Base-by-base conservation (phyloP, 2,329 filamentous ascomycete species). In the Diplodia sapinea region DNA sequence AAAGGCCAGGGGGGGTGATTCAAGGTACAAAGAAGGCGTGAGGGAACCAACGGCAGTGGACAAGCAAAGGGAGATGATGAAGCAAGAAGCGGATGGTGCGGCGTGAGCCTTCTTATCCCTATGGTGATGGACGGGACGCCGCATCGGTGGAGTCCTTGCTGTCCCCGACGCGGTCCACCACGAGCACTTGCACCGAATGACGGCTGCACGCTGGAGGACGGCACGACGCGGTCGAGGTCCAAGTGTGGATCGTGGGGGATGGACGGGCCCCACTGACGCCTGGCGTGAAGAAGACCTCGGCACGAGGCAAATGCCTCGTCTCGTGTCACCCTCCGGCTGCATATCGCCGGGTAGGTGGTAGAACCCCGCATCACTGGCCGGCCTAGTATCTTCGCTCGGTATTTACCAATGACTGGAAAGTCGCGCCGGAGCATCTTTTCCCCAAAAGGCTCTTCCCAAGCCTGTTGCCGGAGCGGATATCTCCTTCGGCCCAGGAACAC, bases 271-370 rank as follows among this genome's bases (percentile, higher is more conserved):
- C 26, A 23, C 12, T 20, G 55, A 15, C n/a, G 54, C 31, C 12
- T 52, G 50, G 50, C 20, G 54, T 6, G 56, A 23, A 47, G n/a
- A 8, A 15, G 4, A 26, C 56, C 56, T 59, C 56, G 56, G 56
- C 56, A 59, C 56, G 56, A 40, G 56, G 56, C 36, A 47, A 11
- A 3, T 20, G 56, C 56, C 56, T 31, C 56, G 56, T 31, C 56
- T 59, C 56, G 56, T 3, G 40, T 33, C 57, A 49, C 57, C 1
- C 52, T 4, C 17, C 4, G 7, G 29, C 6, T 33, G 31, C 40
- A 38, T 1, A 20, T 56, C 54, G 54, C 20, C 54, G 54, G 54
- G 54, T 56, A 56, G 20, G 33, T 20, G 4, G 13, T 13, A n/a
- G 9, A n/a, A 8, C 33, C 23, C 17, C 33, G 20, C 56, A n/a